A percentile compares a stretch with the other conserved stretches of the same genome.
Evolutionary conservation across 2,329 filamentous ascomycete species (phyloP).

Genomic region (Emergomyces pasteurianus): DNA sequence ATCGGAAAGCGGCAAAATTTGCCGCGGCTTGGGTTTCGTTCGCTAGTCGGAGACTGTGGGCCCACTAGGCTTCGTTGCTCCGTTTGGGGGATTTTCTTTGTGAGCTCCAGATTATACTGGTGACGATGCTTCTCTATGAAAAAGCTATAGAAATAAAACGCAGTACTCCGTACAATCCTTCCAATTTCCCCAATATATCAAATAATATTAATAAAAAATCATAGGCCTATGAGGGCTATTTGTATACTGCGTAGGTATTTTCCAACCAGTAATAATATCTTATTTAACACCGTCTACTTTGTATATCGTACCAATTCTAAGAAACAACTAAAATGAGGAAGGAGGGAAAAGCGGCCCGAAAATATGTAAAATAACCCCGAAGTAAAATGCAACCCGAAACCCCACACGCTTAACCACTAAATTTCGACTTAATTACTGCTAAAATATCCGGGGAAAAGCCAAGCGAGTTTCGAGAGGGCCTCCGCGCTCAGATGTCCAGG

Average conservation of each 20-base stretch:
- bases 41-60: too few species aligned
- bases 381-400: neutral
- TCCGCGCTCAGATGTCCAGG: conserved; percentile 59
- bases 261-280: neutral
- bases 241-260: neutral
- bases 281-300: neutral
- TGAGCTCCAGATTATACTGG: neutral
- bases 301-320: too few species aligned
- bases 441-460: conserved; percentile 76
- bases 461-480: conserved; percentile 68
- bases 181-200: neutral
- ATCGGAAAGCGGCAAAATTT: neutral
- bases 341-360: neutral
- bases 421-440: conserved; percentile 14
- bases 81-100: too few species aligned
- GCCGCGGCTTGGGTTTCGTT: too few species aligned
- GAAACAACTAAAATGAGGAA: neutral
- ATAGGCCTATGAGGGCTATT: neutral
- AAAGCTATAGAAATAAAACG: neutral
- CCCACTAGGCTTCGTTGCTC: too few species aligned
- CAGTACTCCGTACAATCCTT: too few species aligned
- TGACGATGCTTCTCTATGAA: neutral
- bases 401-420: neutral
- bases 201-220: neutral
- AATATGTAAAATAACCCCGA: neutral